Evolutionary conservation across 2,329 filamentous ascomycete species (phyloP), one percentile per base, ranked within the genome.

Genomic region (Nemania bipapillata): DNA sequence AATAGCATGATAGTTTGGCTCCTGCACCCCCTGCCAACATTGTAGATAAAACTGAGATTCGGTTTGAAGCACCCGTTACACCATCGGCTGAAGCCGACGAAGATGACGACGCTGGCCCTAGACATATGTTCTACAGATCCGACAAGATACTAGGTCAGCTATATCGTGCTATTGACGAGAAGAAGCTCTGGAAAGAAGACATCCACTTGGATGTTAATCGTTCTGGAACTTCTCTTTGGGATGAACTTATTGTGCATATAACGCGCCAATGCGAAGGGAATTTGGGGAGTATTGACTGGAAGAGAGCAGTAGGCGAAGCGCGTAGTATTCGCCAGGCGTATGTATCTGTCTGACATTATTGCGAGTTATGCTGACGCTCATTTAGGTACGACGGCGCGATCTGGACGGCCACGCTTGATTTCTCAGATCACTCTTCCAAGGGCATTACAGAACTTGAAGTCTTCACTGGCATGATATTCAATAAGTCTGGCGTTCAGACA

Each of bases 161-260:
- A 0, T 96, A 92, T 76, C 87, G 92, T 1, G 86, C 84, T 0
- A 89, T 96, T 11, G 88, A 96, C 72, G 92, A 96, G 77, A 83
- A 84, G 53, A 84, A 85, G 60, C 91, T 94, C 50, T 90, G 90
- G 82, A 73, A 79, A 8, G 77, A 85, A 4, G 79, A 89, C 17
- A 83, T 86, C 45, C 81, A 78, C 52, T 75, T 76, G 15, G 72
- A 57, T 0, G 70, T 78, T 3, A 73, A 71, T 7, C 73, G 57
- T 11, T 66, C 55, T 1, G 79, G 79, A 0, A 65, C 74, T 0
- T 79, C 81, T 0, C 80, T 87, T 2, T 87, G 85, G 84, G 77
- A 82, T 2, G 75, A 80, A 6, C 67, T 88, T 0, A 60, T 83
- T 2, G 58, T 42, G 0, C 71, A 76, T 7, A 74, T 83, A 12